A percentile compares a stretch with the other conserved stretches of the same genome.
phyloP scores from a whole-genome alignment of 768 basidiomycete species.

The Auriscalpium orientale region DNA sequence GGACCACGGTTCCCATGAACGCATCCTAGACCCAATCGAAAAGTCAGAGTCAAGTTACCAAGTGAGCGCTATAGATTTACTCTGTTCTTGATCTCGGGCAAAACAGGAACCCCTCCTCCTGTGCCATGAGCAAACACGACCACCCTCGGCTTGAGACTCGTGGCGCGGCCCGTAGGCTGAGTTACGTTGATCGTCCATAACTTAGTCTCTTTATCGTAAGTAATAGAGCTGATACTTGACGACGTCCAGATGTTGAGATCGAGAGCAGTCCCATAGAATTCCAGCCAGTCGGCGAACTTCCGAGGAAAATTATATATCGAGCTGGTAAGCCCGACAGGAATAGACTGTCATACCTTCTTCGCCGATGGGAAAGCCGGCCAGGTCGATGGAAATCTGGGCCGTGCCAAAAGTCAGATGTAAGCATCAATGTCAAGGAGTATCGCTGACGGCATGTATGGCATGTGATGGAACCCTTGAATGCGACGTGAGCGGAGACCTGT shows the following conservation, averaged over 20 bases:
- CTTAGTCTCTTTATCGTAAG: slow-evolving; percentile 29
- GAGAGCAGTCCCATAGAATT: slow-evolving; percentile 48
- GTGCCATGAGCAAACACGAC: slow-evolving; percentile 52
- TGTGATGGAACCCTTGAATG: slow-evolving; percentile 40
- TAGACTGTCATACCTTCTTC: slow-evolving; percentile 30
- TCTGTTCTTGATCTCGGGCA: slow-evolving; percentile 38
- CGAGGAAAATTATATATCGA: neutral
- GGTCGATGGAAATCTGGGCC: slow-evolving; percentile 43
- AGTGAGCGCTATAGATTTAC: slow-evolving; percentile 15
- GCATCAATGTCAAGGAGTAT: neutral
- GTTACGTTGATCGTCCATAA: slow-evolving; percentile 40
- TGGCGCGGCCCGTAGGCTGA: slow-evolving; percentile 20
- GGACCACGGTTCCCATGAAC: slow-evolving; percentile 45
- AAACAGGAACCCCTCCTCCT: slow-evolving; percentile 36
- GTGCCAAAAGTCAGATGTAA: neutral
- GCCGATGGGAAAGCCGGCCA: slow-evolving; percentile 50
- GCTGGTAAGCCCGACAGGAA: neutral
- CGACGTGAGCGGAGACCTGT: neutral
- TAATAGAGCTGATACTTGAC: slow-evolving; percentile 31
- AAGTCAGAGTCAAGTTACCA: neutral
- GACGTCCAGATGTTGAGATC: slow-evolving; percentile 63
- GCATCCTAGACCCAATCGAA: slow-evolving; percentile 23
- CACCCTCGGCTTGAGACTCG: slow-evolving; percentile 38
- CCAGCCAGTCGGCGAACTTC: slow-evolving; percentile 61
- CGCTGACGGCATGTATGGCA: slow-evolving; percentile 46